These are phyloP conservation scores for Dactylellina drechsleri DNA, from an alignment of 2,329 filamentous ascomycete genomes.

Conservation along the genomic window DNA sequence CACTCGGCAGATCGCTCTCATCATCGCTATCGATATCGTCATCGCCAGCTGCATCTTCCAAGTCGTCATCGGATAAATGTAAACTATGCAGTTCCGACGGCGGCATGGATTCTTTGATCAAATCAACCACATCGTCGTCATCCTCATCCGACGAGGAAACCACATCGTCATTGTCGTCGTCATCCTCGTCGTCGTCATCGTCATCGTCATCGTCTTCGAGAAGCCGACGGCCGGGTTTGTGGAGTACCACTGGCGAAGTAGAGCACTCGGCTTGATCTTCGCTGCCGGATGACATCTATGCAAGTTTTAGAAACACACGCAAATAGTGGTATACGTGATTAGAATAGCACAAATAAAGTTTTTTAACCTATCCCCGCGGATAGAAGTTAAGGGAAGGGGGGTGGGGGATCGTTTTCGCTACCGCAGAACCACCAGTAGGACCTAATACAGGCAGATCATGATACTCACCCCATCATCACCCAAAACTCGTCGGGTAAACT, in stretches of 20 bases:
- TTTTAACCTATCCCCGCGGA: too few relatives aligned
- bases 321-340: conserved; percentile 1
- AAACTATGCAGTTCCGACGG: conserved; percentile 48
- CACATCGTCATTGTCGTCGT: conserved; percentile 30
- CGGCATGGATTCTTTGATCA: conserved; percentile 51
- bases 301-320: conserved; percentile 12
- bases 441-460: conserved; percentile 22
- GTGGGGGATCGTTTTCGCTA: background rate
- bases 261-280: conserved; percentile 50
- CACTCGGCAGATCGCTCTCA: conserved; percentile 43
- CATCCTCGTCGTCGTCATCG: conserved; percentile 41
- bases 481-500: conserved; percentile 46
- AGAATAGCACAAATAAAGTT: background rate
- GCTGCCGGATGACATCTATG: conserved; percentile 51
- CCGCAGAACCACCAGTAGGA: conserved; percentile 5
- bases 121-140: conserved; percentile 52
- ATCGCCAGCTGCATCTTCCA: conserved; percentile 44
- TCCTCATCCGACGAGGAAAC: conserved; percentile 47
- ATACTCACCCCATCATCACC: conserved; percentile 51
- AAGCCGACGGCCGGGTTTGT: conserved; percentile 29
- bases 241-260: conserved; percentile 42
- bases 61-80: conserved; percentile 51
- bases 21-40: conserved; percentile 52
- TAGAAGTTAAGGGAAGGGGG: too few relatives aligned
- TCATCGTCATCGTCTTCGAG: conserved; percentile 36